phyloP scores from a whole-genome alignment of 352 stramenopile genomes.

The Phytophthora tubulina region DNA sequence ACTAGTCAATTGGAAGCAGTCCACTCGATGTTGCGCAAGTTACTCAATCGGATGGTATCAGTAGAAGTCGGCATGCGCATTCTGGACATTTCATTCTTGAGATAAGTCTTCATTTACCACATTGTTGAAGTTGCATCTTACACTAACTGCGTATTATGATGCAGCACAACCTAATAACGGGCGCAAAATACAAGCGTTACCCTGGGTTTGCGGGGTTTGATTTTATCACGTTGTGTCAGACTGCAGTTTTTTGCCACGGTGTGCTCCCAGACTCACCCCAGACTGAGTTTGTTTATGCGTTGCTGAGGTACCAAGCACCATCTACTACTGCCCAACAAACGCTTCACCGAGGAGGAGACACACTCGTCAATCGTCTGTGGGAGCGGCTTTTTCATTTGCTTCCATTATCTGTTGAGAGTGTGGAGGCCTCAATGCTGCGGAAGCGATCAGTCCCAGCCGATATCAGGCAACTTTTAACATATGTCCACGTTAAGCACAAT shows the following conservation, averaged over 20 bases:
- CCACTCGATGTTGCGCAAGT: neutral
- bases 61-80: neutral
- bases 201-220: neutral
- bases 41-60: neutral
- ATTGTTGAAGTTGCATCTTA: neutral
- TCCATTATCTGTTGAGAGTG: neutral
- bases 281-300: neutral
- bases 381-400: neutral
- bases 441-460: neutral
- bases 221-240: neutral
- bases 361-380: neutral
- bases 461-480: neutral
- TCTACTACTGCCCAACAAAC: neutral
- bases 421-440: neutral
- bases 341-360: neutral
- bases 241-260: too few species aligned
- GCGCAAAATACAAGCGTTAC: neutral
- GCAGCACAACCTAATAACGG: neutral
- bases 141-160: neutral
- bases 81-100: neutral
- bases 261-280: neutral
- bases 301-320: neutral
- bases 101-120: neutral
- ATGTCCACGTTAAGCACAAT: neutral
- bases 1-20: slow-evolving; percentile 1